phyloP scores from a whole-genome alignment of 495 filamentous ascomycete genomes.

The Pseudevernia furfuracea region DNA sequence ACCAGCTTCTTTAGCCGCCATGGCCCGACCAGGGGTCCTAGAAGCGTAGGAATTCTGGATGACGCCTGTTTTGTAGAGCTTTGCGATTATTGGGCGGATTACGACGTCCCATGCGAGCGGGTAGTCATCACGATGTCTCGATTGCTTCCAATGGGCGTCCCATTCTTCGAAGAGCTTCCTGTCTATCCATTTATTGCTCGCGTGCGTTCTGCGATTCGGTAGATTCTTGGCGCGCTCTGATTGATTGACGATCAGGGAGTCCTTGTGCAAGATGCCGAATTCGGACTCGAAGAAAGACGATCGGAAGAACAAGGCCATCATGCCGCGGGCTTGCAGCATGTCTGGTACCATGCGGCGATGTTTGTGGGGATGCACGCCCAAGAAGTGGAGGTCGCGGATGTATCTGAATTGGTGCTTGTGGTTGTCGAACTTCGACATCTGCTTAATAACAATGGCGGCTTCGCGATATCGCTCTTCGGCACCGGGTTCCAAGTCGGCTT shows the following conservation, averaged over 20 bases:
- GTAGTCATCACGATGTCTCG: slow-evolving; percentile 24
- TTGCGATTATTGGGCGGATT: slow-evolving; percentile 38
- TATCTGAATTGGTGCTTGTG: slow-evolving; percentile 10
- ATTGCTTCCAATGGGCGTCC: slow-evolving; percentile 25
- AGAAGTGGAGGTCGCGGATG: slow-evolving; percentile 29
- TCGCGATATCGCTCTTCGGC: slow-evolving; percentile 32
- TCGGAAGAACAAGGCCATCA: slow-evolving; percentile 39
- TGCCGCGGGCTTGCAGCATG: slow-evolving; percentile 34
- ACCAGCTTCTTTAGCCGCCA: slow-evolving; percentile 33
- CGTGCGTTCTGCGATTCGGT: slow-evolving; percentile 30
- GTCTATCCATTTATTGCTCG: slow-evolving; percentile 32
- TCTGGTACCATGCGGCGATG: slow-evolving; percentile 39
- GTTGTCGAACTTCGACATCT: slow-evolving; percentile 19
- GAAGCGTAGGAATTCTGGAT: slow-evolving; percentile 29
- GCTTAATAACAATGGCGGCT: slow-evolving; percentile 30
- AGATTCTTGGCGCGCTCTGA: slow-evolving; percentile 31
- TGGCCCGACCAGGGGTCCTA: slow-evolving; percentile 32
- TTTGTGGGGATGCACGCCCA: slow-evolving; percentile 31
- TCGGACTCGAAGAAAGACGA: slow-evolving; percentile 31
- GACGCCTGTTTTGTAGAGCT: slow-evolving; percentile 42
- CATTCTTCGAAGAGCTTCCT: slow-evolving; percentile 36
- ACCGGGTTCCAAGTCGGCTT: slow-evolving; percentile 37
- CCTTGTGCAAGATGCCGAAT: slow-evolving; percentile 29
- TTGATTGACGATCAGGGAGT: slow-evolving; percentile 35
- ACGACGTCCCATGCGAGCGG: slow-evolving; percentile 35